Base-by-base conservation (phyloP, 495 filamentous ascomycete species). In the Arthonia radiata region DNA sequence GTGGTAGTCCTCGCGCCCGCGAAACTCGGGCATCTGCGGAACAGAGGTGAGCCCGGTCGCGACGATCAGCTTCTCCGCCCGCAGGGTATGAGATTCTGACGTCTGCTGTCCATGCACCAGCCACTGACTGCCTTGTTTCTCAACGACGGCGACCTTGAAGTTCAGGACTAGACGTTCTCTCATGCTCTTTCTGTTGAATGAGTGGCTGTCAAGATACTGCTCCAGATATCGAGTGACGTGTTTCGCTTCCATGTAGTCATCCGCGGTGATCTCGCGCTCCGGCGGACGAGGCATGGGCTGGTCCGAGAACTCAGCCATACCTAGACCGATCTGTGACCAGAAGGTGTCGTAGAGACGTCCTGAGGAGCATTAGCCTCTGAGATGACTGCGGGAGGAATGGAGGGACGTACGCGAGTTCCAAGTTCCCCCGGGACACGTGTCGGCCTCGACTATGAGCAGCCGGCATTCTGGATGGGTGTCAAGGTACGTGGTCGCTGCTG, bases 171-270 rank as follows among this genome's bases (percentile, higher is more conserved):
- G 19, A 6, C 25, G 25, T 3, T 32, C 25, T 3, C 31, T 9
- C 9, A 32, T 15, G 4, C 15, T 8, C 14, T 17, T 15, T 14
- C 18, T 25, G 2, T 22, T 24, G 14, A 27, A 32, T 10, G 23
- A 6, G n/a, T 49, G 42, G 15, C 25, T 24, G 23, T 46, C 35
- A 11, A 55, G 26, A 30, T 58, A 58, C 11, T 43, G 32, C 25
- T 52, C 44, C 11, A 56, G 43, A 34, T 58, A 56, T 23, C 40
- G 18, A 5, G 53, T 49, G n/a, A 47, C 38, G 31, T 53, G 39
- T 25, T 45, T 45, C 3, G 53, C 49, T 18, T 39, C 33, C 30
- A 52, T 49, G 27, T 42, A 41, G n/a, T n/a, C n/a, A 5, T 42
- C 43, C 24, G 46, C 28, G 24, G 38, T 41, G 2, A 15, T 23